phyloP scores from a whole-genome alignment of 1,139 yeast genomes.

The Pneumocystis carinii region DNA sequence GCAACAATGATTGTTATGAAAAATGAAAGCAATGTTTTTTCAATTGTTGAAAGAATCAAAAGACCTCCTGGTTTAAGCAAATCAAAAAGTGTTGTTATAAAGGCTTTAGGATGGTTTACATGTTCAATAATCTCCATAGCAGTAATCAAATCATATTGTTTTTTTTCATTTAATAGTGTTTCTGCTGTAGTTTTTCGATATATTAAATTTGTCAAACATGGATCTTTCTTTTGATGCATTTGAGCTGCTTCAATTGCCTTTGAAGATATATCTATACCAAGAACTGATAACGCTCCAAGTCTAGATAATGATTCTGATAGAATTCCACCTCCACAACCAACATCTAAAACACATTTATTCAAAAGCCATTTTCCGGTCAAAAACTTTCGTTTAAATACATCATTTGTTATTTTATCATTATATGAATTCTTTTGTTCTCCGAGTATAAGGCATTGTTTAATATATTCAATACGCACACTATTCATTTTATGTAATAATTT shows the following conservation, averaged over 20 bases:
- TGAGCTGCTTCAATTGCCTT: conserved; percentile 74
- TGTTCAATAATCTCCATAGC: conserved; percentile 93
- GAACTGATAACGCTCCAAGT: conserved; percentile 42
- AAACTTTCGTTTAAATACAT: too few relatives aligned
- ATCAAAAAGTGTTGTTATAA: conserved; percentile 49
- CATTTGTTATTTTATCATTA: too few relatives aligned
- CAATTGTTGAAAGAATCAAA: conserved; percentile 78
- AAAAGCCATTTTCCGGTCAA: conserved; percentile 3
- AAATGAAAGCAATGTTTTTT: conserved; percentile 79
- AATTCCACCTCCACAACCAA: conserved; percentile 98
- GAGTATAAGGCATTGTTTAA: conserved; percentile 19
- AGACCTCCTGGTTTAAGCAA: conserved; percentile 70
- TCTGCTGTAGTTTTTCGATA: conserved; percentile 42
- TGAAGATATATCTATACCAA: conserved; percentile 71
- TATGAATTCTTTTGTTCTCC: too few relatives aligned
- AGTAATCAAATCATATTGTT: conserved; percentile 59
- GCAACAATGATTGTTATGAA: conserved; percentile 87
- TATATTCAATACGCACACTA: conserved; percentile 71
- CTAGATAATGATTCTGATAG: conserved; percentile 78
- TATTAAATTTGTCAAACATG: conserved; percentile 39
- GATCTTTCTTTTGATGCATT: conserved; percentile 52
- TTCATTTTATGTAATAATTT: conserved; percentile 91
- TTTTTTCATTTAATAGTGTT: conserved; percentile 13
- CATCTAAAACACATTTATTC: conserved; percentile 53
- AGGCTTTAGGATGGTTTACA: conserved; percentile 67